Base-by-base conservation (phyloP, 768 basidiomycete species). In the Suillus discolor region DNA sequence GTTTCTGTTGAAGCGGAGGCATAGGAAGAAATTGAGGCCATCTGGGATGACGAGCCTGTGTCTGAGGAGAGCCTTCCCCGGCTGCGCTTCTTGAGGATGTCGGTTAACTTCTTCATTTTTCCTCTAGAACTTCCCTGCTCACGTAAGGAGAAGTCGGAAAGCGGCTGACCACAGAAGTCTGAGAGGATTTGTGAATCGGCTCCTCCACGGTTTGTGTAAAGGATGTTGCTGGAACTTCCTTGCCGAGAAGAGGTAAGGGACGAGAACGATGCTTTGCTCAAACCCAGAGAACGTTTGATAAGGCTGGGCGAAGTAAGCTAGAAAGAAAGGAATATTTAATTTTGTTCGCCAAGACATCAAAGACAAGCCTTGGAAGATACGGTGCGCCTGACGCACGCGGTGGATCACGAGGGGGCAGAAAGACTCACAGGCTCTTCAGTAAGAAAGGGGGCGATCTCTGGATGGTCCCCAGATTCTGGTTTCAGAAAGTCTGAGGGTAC, bases 21-120 rank as follows among this genome's bases (percentile, higher is more conserved):
- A 68, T 62, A 13, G 60, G 63, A 5, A 70, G 38, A 12, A 3
- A 41, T 6, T 28, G 25, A 41, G 3, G 39, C 2, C 38, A 25
- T 41, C 23, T 59, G 57, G 39, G 57, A 28, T 41, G 57, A 41
- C 39, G 39, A 41, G 16, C 39, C 39, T 28, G 57, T 59, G 72
- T 68, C 73, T 79, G 77, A 68, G 73, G 72, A 76, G 75, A 79
- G 76, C 77, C 74, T 77, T 61, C 79, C 75, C 53, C 81, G 79
- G 49, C 80, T 78, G 68, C 76, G 79, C 73, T 73, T 75, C 71
- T 72, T 81, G 76, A 72, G 83, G 68, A 77, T 77, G 68, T 81
- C 79, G 62, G 76, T 75, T 63, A 28, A 51, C 49, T 51, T 59
- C 39, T 12, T 59, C n/a, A 59, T 39, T 41, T 23, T 38, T 23